phyloP scores from a whole-genome alignment of 2,329 filamentous ascomycete species.

The Thielaviopsis populi region DNA sequence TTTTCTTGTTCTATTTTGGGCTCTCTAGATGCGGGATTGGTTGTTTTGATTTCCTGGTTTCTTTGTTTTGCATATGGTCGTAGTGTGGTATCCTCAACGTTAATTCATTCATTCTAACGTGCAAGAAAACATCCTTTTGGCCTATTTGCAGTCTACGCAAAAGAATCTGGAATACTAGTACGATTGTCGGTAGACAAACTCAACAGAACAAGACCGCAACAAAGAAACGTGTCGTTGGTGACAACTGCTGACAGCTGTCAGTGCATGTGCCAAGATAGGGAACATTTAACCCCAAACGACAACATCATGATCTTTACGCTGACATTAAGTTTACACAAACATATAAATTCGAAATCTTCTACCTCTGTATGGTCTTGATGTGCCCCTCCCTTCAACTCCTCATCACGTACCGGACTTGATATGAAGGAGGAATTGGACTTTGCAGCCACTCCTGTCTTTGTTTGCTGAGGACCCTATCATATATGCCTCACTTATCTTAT shows the following conservation, averaged over 20 bases:
- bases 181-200: neutral
- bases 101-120: no score
- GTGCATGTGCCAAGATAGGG: neutral
- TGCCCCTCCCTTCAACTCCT: neutral
- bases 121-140: no score
- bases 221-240: no score
- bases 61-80: neutral
- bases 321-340: neutral
- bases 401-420: neutral
- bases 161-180: no score
- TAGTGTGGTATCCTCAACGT: no score
- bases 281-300: neutral
- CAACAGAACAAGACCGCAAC: no score
- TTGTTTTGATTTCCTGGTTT: neutral
- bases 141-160: no score
- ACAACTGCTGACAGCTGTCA: neutral
- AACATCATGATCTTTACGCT: neutral
- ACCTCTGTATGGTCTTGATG: neutral
- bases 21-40: neutral
- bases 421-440: neutral
- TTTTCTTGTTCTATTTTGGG: neutral
- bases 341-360: neutral
- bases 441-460: neutral
- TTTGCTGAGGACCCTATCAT: neutral
- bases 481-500: neutral